Evolutionary conservation across 441 rosid species (phyloP), one percentile per base, ranked within the genome.

Genomic region (Corymbia citriodora): DNA sequence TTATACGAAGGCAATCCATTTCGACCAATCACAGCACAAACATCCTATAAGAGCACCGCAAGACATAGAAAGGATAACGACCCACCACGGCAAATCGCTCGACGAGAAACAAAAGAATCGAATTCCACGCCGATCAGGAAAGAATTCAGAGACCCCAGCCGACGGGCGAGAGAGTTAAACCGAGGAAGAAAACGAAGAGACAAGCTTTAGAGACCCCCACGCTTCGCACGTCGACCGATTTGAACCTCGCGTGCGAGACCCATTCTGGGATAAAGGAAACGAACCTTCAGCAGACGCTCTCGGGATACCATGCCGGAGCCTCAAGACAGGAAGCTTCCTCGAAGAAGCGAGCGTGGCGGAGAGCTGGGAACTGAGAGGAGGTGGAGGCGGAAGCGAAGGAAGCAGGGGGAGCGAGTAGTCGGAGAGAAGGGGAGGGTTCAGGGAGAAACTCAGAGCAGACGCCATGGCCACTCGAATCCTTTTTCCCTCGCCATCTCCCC

Each of bases 261-360:
- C 88, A 0, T 19, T 19, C 27, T 55, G 49, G 88, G 88, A 36
- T 59, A 31, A 55, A 55, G 48, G 45, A 5, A 5, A 90, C 70
- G 57, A 16, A 95, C 96, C 95, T 91, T 93, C 94, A 13, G 93
- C 89, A 27, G 95, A 94, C 68, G 95, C 94, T 94, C 90, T 91
- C 27, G 89, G 49, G 63, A 68, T 29, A 29, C 53, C 87, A 57
- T 89, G 92, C 89, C 65, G 87, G 72, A 87, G 93, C 91, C 93
- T 92, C 92, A 59, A 21, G 50, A 33, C 72, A 89, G 85, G 57
- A 85, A 55, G 31, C 40, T 63, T 87, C 40, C 55, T 87, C 10
- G 92, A 59, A 89, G 91, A 81, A 82, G 70, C 50, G 36, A 87
- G 53, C 81, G 55, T 31, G 36, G 55, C n/a, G 29, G 93, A 89